phyloP scores from a whole-genome alignment of 306 rosid species.

The Benincasa hispida region DNA sequence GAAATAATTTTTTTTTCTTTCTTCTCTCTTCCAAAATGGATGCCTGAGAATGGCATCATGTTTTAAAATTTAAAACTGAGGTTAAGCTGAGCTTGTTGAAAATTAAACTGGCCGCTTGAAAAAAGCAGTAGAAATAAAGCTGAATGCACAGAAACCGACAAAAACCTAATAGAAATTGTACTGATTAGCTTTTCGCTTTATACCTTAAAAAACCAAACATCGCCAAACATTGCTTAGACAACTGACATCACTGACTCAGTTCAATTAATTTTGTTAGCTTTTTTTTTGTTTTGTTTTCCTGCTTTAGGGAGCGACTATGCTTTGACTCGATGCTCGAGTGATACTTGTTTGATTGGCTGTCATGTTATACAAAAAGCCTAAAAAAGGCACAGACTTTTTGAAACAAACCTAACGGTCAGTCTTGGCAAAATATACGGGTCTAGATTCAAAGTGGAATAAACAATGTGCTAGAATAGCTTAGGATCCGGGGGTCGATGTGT shows the following conservation, averaged over 20 bases:
- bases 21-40: background rate
- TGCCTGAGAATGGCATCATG: background rate
- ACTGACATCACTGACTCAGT: background rate
- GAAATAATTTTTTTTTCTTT: no score
- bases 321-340: background rate
- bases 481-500: background rate
- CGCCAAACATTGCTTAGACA: background rate
- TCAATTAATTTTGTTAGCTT: background rate
- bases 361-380: background rate
- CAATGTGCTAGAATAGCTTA: no score
- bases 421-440: background rate
- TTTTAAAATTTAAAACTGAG: no score
- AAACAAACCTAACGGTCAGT: background rate
- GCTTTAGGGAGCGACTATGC: background rate
- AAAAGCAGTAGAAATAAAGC: background rate
- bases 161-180: background rate
- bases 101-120: background rate
- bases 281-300: no score
- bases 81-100: background rate
- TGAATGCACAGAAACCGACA: background rate
- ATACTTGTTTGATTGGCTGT: background rate
- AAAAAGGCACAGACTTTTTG: background rate
- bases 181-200: background rate
- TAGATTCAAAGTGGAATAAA: no score
- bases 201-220: background rate